Evolutionary conservation across 78 protist genomes (phyloP), one percentile per base, ranked within the genome.

Genomic region (Anaeramoeba ignava): DNA sequence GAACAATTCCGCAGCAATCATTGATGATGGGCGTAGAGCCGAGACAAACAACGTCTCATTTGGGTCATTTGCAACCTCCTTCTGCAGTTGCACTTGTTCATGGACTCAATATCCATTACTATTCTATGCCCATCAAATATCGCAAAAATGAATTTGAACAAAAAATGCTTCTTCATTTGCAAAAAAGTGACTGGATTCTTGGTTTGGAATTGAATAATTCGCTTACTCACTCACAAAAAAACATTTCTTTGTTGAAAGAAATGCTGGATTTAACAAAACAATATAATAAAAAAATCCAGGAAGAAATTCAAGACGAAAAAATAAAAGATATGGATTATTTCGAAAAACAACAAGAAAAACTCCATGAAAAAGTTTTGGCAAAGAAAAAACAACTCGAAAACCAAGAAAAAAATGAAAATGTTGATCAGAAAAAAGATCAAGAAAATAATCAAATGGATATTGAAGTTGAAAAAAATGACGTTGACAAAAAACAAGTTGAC

Each of bases 41-140:
- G 40, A 86, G 99, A 38, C 99, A 98, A 86, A 97, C 98, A 2
- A 98, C 99, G 2, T 94, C 98, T n/a, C 97, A 97, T 91, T 33
- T 97, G 3, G 99, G 99, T 17, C 97, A 94, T 85, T 89, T 98
- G 80, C 88, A 93, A 82, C 93, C 95, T 84, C 99, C 99, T 0
- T 89, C 97, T 0, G 82, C 82, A 38, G 81, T 81, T 87, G 91
- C 99, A 0, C 85, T 97, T 34, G 93, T 97, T 79, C 98, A 96
- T 79, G 99, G 99, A 3, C 93, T 97, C 82, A 95, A 95, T 83
- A 81, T 98, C 17, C 93, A 95, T 89, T 98, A 98, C 93, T 98
- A 98, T 86, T 91, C 94, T 38, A 91, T 98, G 81, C 87, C 96
- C 33, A 95, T 96, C 80, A 85, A 85, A 73, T 96, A 95, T 87